Conservation (phyloP, 768 basidiomycete species). For the Leccinum ochraceum region DNA sequence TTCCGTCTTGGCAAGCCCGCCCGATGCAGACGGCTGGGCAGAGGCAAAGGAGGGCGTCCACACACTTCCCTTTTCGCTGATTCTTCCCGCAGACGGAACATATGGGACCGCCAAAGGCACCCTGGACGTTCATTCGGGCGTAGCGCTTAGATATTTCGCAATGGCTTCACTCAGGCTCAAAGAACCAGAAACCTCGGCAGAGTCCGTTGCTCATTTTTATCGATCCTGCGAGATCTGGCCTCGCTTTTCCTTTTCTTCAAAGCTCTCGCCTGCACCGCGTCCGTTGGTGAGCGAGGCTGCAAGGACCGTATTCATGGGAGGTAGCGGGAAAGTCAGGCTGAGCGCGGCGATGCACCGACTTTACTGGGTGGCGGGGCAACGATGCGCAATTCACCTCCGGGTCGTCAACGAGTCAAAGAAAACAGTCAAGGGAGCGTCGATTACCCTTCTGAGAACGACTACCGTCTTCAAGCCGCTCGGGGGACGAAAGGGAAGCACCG, state of each 20-base stretch:
- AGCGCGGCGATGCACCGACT: conserved; percentile 68
- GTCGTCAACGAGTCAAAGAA: conserved; percentile 71
- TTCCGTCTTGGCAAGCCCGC: conserved; percentile 43
- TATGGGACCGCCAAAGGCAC: conserved; percentile 60
- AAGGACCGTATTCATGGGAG: conserved; percentile 61
- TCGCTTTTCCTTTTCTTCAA: conserved; percentile 57
- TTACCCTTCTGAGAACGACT: conserved; percentile 65
- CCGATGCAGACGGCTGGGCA: conserved; percentile 64
- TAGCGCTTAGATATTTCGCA: conserved; percentile 73
- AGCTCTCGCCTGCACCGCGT: conserved; percentile 60
- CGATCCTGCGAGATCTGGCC: conserved; percentile 82
- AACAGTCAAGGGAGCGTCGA: conserved; percentile 60
- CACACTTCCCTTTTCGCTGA: conserved; percentile 69
- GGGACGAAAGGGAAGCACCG: conserved; percentile 33
- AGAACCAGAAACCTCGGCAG: conserved; percentile 54
- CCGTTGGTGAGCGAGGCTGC: conserved; percentile 59
- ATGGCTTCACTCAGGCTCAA: conserved; percentile 81
- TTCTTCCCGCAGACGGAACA: conserved; percentile 56
- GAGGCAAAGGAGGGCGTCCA: conserved; percentile 67
- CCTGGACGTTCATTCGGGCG: conserved; percentile 55
- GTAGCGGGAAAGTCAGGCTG: conserved; percentile 62
- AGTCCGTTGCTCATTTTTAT: conserved; percentile 89
- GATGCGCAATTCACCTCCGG: conserved; percentile 62
- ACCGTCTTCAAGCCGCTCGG: conserved; percentile 58
- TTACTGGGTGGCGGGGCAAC: conserved; percentile 82